Conservation (phyloP, 163 green algal species). For the Dunaliella salina region DNA sequence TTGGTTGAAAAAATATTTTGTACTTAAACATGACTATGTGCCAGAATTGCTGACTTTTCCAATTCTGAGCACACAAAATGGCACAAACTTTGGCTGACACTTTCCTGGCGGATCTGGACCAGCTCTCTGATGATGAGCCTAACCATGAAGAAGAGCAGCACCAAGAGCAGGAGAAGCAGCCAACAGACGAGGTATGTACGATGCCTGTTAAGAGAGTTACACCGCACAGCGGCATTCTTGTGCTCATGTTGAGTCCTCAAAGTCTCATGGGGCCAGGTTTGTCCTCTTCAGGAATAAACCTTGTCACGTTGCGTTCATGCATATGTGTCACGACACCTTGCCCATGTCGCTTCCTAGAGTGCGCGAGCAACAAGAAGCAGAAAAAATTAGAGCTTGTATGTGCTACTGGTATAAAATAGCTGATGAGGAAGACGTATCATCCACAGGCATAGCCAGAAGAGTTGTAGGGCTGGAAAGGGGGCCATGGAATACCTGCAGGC, state of each 20-base stretch:
- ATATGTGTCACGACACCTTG: not conserved
- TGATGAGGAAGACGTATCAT: too few relatives aligned
- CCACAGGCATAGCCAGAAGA: too few relatives aligned
- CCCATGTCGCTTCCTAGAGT: slow-evolving; percentile 3
- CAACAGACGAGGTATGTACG: slow-evolving; percentile 20
- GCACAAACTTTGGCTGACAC: slow-evolving; percentile 76
- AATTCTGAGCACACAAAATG: not conserved
- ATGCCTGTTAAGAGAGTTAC: slow-evolving; percentile 27
- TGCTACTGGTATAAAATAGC: too few relatives aligned
- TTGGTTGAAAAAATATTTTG: too few relatives aligned
- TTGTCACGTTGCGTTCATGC: not conserved
- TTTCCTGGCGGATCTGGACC: slow-evolving; percentile 93
- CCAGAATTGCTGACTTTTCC: not conserved
- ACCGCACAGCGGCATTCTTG: not conserved
- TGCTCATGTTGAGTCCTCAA: not conserved
- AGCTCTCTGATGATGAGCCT: slow-evolving; percentile 83
- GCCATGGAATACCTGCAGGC: not conserved
- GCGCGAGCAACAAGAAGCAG: not conserved
- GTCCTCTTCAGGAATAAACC: too few relatives aligned
- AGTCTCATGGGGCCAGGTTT: not conserved
- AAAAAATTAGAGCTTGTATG: too few relatives aligned
- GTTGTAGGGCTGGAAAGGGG: too few relatives aligned
- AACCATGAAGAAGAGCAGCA: slow-evolving; percentile 40
- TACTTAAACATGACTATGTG: not conserved
- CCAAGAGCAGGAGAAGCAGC: slow-evolving; percentile 36